A percentile compares a stretch with the other conserved stretches of the same genome.
These are phyloP conservation scores for Cynara cardunculus DNA, from an alignment of 129 eudicot species.

Conservation along the genomic window DNA sequence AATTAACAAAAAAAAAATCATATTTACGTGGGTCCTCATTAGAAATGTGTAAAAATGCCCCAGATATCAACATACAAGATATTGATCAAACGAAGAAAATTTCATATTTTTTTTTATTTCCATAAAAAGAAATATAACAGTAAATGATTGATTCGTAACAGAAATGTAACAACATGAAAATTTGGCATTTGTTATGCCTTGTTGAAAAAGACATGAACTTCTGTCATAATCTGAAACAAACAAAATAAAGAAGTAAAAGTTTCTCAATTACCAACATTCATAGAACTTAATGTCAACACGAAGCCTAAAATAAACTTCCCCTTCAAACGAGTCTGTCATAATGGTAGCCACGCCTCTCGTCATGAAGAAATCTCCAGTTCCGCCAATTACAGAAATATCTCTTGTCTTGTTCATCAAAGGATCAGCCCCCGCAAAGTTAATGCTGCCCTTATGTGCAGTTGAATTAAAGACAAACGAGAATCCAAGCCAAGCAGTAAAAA, in stretches of 20 bases:
- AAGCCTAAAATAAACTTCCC: slow-evolving; percentile 72
- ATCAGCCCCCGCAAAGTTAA: slow-evolving; percentile 74
- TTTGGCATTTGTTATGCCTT: slow-evolving; percentile 20
- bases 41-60: neutral
- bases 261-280: slow-evolving; percentile 54
- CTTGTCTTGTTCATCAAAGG: slow-evolving; percentile 75
- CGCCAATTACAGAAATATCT: slow-evolving; percentile 76
- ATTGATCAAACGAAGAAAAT: neutral
- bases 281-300: slow-evolving; percentile 58
- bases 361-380: slow-evolving; percentile 87
- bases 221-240: neutral
- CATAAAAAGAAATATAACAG: neutral
- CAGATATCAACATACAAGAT: neutral
- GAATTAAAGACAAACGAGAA: slow-evolving; percentile 72
- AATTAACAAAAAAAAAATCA: neutral
- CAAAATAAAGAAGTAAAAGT: neutral
- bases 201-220: neutral
- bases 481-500: slow-evolving; percentile 54
- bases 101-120: neutral
- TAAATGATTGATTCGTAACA: neutral
- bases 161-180: slow-evolving; percentile 1
- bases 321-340: slow-evolving; percentile 67
- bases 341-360: slow-evolving; percentile 68
- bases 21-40: neutral
- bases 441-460: slow-evolving; percentile 46